These are phyloP conservation scores for Extremus antarcticus DNA, from an alignment of 495 filamentous ascomycete genomes.

Conservation along the genomic window DNA sequence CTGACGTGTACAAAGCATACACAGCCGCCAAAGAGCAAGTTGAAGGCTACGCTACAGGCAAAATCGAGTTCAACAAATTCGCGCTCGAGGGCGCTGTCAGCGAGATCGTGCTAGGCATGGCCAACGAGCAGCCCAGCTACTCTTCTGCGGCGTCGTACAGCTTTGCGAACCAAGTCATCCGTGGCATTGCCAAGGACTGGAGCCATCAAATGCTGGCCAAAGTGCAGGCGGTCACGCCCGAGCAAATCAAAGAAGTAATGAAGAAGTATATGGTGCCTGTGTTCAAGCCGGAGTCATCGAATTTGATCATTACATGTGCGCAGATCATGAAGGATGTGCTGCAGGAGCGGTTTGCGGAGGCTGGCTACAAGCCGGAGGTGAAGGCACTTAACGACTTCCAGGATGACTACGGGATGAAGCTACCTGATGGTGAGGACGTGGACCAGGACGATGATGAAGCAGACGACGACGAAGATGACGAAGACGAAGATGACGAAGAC, in stretches of 20 bases:
- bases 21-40: slow-evolving; percentile 63
- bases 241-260: slow-evolving; percentile 68
- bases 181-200: slow-evolving; percentile 67
- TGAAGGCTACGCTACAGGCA: slow-evolving; percentile 52
- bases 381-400: slow-evolving; percentile 71
- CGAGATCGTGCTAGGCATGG: slow-evolving; percentile 70
- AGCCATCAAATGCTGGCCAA: slow-evolving; percentile 61
- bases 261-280: slow-evolving; percentile 63
- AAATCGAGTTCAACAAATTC: slow-evolving; percentile 57
- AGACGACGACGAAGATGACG: slow-evolving; percentile 22
- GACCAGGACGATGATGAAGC: slow-evolving; percentile 39
- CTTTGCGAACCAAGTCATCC: slow-evolving; percentile 71
- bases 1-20: slow-evolving; percentile 81
- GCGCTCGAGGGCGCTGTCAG: slow-evolving; percentile 85
- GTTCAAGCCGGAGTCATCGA: slow-evolving; percentile 64
- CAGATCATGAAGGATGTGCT: slow-evolving; percentile 73
- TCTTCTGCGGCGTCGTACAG: slow-evolving; percentile 65
- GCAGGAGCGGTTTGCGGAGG: slow-evolving; percentile 55
- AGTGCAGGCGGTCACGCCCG: slow-evolving; percentile 62
- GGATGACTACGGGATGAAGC: slow-evolving; percentile 79
- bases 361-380: slow-evolving; percentile 67
- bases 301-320: slow-evolving; percentile 82
- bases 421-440: slow-evolving; percentile 53
- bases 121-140: slow-evolving; percentile 79
- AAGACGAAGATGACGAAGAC: not conserved